Base-by-base conservation (phyloP, 129 eudicot genomes). In the Smallanthus sonchifolius region DNA sequence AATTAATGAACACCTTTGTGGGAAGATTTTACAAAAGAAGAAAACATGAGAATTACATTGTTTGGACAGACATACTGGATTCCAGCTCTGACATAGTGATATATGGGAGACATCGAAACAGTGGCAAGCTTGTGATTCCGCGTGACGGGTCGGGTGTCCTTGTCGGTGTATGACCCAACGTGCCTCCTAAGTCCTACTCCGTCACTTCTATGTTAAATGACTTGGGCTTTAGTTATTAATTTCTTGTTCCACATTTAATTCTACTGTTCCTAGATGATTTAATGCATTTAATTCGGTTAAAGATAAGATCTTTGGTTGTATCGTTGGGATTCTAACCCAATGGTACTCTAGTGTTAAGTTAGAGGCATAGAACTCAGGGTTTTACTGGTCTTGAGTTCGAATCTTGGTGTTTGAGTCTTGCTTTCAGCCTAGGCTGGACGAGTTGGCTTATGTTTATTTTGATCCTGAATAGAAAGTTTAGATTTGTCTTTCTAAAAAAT, bases 81-180 rank as follows among this genome's bases (percentile, higher is more conserved):
- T 32, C 69, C 69, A 67, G 75, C 45, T 65, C 69, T 30, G 44
- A 59, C 19, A 60, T n/a, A 34, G 34, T 62, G 62, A 19, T 34
- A 61, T 52, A 20, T 30, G 10, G 34, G 70, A 65, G 10, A 16
- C 70, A 74, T 7, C 3, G 47, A 62, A 61, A 70, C 77, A 62
- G 71, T 38, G 19, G 67, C 40, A 59, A 38, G 49, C 19, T 62
- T 67, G 52, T 47, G 32, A 62, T 70, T 69, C 65, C 82, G 65
- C 47, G 72, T 78, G 77, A 70, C 63, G 66, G 80, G 57, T 77
- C 67, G 69, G 39, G 75, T 56, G 57, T 56, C 67, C 2, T 61
- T 24, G 32, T 42, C 59, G 3, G 45, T 71, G 37, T 54, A 38
- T 54, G 65, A 71, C 64, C 71, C 72, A 65, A 61, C 6, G 24